Percentiles rank a stretch among this genome's conserved stretches.
Evolutionary conservation across 139 green algal species (phyloP).

Genomic region (Ettlia oleoabundans): DNA sequence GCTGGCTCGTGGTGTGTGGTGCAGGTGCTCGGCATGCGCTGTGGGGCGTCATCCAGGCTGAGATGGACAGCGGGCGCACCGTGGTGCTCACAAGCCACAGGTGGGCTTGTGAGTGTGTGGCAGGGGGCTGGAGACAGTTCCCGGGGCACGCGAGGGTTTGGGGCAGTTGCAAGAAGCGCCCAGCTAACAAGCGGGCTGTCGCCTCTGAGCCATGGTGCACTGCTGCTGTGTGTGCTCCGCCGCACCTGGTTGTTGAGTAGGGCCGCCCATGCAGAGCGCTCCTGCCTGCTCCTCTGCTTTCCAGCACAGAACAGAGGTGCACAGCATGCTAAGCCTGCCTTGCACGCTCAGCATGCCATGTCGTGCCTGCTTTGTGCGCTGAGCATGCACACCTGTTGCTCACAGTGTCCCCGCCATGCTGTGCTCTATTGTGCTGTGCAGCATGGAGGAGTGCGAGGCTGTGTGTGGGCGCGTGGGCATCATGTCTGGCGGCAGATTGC

Average conservation of each 20-base stretch:
- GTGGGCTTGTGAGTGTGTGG: slow-evolving; percentile 92
- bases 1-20: not conserved
- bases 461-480: slow-evolving; percentile 88
- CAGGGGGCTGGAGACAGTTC: slow-evolving; percentile 55
- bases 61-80: slow-evolving; percentile 39
- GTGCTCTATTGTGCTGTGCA: slow-evolving; percentile 86
- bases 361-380: too few species aligned
- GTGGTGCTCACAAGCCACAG: slow-evolving; percentile 47
- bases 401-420: not conserved
- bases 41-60: slow-evolving; percentile 67
- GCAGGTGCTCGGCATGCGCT: slow-evolving; percentile 58
- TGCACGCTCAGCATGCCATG: too few species aligned
- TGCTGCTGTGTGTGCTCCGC: too few species aligned
- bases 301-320: too few species aligned
- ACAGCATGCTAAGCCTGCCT: too few species aligned
- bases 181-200: too few species aligned
- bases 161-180: too few species aligned
- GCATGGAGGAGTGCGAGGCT: slow-evolving; percentile 96
- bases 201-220: too few species aligned
- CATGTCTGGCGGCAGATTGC: slow-evolving; percentile 76
- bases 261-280: too few species aligned
- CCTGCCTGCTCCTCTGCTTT: too few species aligned
- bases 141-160: too few species aligned
- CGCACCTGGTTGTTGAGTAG: not conserved
- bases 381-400: not conserved